Percentiles rank a stretch among this genome's conserved stretches.
Evolutionary conservation across 2,329 filamentous ascomycete species (phyloP).

Genomic region (Fonsecaea erecta): DNA sequence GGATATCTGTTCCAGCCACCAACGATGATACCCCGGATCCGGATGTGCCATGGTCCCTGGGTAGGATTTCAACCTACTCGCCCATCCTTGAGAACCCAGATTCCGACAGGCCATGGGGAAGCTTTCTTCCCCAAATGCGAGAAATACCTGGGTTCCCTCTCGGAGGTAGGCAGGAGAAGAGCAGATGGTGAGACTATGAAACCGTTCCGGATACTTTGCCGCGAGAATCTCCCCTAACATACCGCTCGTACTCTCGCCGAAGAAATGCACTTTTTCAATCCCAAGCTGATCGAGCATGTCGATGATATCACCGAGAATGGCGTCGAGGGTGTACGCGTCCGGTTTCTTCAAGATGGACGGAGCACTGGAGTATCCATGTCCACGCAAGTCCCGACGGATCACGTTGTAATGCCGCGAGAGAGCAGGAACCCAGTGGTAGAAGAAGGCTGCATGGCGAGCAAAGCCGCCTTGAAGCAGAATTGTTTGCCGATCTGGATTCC

Average conservation of each 20-base stretch:
- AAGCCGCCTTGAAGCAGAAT: constrained; percentile 27
- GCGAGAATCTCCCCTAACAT: constrained; percentile 28
- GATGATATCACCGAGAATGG: constrained; percentile 23
- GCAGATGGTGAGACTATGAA: constrained; percentile 21
- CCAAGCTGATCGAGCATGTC: constrained; percentile 25
- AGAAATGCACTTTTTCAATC: constrained; percentile 25
- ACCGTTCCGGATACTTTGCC: constrained; percentile 16
- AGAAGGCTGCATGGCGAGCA: constrained; percentile 25
- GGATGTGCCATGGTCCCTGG: constrained; percentile 23
- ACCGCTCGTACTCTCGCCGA: constrained; percentile 25
- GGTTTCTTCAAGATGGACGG: constrained; percentile 16
- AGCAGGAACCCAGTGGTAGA: constrained; percentile 26
- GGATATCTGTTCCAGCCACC: constrained; percentile 27
- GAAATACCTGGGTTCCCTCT: constrained; percentile 6
- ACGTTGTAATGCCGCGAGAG: constrained; percentile 20
- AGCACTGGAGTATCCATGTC: constrained; percentile 23
- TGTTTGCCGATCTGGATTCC: constrained; percentile 13
- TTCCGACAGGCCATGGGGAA: constrained; percentile 19
- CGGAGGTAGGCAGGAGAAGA: constrained; percentile 23
- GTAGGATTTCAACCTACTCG: constrained; percentile 5
- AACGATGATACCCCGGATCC: constrained; percentile 18
- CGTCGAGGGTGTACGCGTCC: constrained; percentile 17
- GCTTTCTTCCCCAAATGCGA: constrained; percentile 19
- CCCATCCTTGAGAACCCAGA: constrained; percentile 20
- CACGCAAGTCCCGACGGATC: constrained; percentile 25